Evolutionary conservation across 768 basidiomycete genomes (phyloP), one percentile per base, ranked within the genome.

Genomic region (Boletellus sp.): DNA sequence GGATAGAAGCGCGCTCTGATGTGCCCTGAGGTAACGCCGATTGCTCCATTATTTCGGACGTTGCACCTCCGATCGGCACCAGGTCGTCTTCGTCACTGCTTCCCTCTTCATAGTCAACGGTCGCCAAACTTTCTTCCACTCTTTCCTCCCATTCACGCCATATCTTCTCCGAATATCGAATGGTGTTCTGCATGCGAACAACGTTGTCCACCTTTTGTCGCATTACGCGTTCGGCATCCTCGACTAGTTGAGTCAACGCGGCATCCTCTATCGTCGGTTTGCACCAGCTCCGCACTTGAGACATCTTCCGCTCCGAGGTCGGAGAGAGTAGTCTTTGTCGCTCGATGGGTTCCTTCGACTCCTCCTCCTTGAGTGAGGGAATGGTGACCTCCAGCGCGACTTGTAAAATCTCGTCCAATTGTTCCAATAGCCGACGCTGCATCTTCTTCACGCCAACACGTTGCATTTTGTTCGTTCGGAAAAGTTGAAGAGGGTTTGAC

Each of bases 101-200:
- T 37, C 72, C 79, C 37, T 81, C 82, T 8, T 79, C 82, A 16
- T 80, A 80, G 16, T 83, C 79, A 23, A 75, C 70, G 31, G 72
- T 72, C 4, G 78, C 78, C 31, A 94, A 69, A 36, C 76, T 78
- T 58, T 81, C 78, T 52, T 83, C 86, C 13, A 96, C 86, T 58
- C 81, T 84, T 61, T 90, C 87, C 69, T 97, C 88, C 94, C 95
- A 98, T 70, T 98, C 96, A 60, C 87, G 87, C 74, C 95, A 85
- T 26, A 96, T 90, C 72, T 94, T 95, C 74, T 98, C 96, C 35
- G 93, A 85, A 68, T 98, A 98, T 47, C 90, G 78, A 58, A 99
- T 94, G 17, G 94, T 97, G 63, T 95, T 96, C 70, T 95, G 91
- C 84, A 99, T 84, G 34, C 96, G 84, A 54, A 92, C 88, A 42